Evolutionary conservation across 2,329 filamentous ascomycete genomes (phyloP).

Genomic region (Paecilomyces formosus): DNA sequence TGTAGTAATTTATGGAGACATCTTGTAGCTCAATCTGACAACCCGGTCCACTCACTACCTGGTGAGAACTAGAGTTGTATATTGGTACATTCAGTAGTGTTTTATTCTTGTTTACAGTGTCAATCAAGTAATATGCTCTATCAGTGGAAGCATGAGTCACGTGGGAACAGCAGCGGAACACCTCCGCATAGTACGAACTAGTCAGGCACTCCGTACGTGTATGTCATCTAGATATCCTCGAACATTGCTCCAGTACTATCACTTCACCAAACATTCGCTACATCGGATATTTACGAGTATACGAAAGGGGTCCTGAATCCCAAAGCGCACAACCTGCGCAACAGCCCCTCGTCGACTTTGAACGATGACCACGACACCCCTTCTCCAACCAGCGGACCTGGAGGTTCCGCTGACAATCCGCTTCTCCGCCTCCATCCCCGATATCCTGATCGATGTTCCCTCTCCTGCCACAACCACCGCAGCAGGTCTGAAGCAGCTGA

Average conservation of each 20-base stretch:
- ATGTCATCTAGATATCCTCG: neutral
- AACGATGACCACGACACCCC: slow-evolving; percentile 9
- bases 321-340: neutral
- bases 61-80: too few species aligned
- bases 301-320: neutral
- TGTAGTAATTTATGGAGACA: too few species aligned
- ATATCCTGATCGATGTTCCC: slow-evolving; percentile 70
- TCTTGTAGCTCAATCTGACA: too few species aligned
- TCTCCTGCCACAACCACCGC: slow-evolving; percentile 63
- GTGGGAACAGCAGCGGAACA: neutral
- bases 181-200: neutral
- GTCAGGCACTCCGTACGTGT: neutral
- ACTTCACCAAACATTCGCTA: neutral
- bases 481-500: slow-evolving; percentile 70
- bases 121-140: too few species aligned
- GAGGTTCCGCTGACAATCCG: slow-evolving; percentile 72
- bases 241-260: neutral
- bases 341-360: slow-evolving; percentile 1
- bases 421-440: slow-evolving; percentile 78
- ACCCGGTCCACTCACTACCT: too few species aligned
- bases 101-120: too few species aligned
- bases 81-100: too few species aligned
- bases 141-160: too few species aligned
- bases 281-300: neutral
- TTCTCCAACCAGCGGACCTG: slow-evolving; percentile 9